Percentiles rank a stretch among this genome's conserved stretches.
These are phyloP conservation scores for Berberis thunbergii DNA, from an alignment of 164 flowering plant species.

Conservation along the genomic window DNA sequence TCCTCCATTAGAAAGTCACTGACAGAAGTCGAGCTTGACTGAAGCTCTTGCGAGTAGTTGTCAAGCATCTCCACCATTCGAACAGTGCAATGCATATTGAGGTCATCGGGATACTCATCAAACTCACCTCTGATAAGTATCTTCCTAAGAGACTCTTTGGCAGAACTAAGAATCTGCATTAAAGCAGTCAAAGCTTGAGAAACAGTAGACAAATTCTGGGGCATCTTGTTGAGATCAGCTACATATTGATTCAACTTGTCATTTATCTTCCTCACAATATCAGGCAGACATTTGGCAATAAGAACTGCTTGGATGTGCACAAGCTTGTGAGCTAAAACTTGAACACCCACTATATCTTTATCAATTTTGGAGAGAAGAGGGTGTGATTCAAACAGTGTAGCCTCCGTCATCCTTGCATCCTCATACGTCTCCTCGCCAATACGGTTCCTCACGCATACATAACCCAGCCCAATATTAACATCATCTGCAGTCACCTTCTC, in stretches of 20 bases:
- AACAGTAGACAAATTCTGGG: too few relatives aligned
- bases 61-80: constrained; percentile 1
- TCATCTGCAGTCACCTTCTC: too few relatives aligned
- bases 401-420: neutral
- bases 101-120: neutral
- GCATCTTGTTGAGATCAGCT: too few relatives aligned
- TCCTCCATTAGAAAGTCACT: neutral
- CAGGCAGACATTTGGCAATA: too few relatives aligned
- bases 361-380: constrained; percentile 1
- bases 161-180: too few relatives aligned
- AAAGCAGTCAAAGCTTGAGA: too few relatives aligned
- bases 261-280: too few relatives aligned
- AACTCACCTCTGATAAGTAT: neutral
- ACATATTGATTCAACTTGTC: too few relatives aligned
- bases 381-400: neutral
- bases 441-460: too few relatives aligned
- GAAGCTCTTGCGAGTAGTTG: neutral
- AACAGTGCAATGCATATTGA: neutral
- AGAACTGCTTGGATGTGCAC: neutral
- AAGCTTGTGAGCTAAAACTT: constrained; percentile 1
- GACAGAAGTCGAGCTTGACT: neutral
- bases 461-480: too few relatives aligned
- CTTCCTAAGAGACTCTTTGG: too few relatives aligned
- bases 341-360: neutral
- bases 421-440: neutral